Evolutionary conservation across 352 stramenopile genomes (phyloP).

Genomic region (Elongisporangium prolatum): DNA sequence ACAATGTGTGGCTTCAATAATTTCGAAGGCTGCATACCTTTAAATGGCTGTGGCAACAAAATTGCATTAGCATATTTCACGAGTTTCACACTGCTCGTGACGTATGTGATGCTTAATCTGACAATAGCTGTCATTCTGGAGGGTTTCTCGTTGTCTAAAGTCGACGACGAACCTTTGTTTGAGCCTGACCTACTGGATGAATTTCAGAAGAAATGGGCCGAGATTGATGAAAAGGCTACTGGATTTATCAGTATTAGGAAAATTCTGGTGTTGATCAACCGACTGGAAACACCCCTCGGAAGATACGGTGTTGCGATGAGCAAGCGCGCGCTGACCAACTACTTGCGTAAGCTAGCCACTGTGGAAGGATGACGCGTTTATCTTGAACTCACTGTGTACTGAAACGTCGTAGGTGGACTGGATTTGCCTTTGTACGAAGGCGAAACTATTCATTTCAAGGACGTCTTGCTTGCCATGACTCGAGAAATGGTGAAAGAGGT

Average conservation of each 20-base stretch:
- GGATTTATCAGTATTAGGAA: conserved; percentile 78
- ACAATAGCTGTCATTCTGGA: conserved; percentile 94
- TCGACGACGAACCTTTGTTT: conserved; percentile 87
- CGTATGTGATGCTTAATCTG: conserved; percentile 92
- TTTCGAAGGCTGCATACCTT: conserved; percentile 50
- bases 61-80: conserved; percentile 72
- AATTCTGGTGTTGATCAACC: conserved; percentile 68
- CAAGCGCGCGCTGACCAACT: conserved; percentile 46
- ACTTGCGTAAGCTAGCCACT: conserved; percentile 56
- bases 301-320: conserved; percentile 33
- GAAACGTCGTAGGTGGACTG: conserved; percentile 35
- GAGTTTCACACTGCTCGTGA: conserved; percentile 90
- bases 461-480: conserved; percentile 81
- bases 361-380: no score
- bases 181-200: conserved; percentile 84
- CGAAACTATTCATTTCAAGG: conserved; percentile 80
- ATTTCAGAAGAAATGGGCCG: conserved; percentile 85
- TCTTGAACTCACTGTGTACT: conserved; percentile 3
- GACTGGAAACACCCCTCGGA: conserved; percentile 76
- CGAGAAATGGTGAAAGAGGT: conserved; percentile 80
- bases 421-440: conserved; percentile 80
- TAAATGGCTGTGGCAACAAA: conserved; percentile 77
- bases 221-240: conserved; percentile 86
- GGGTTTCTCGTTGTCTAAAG: conserved; percentile 80
- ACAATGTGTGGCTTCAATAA: conserved; percentile 74